phyloP scores from a whole-genome alignment of 1,284 basidiomycete species.

The Trichosporon sp. region DNA sequence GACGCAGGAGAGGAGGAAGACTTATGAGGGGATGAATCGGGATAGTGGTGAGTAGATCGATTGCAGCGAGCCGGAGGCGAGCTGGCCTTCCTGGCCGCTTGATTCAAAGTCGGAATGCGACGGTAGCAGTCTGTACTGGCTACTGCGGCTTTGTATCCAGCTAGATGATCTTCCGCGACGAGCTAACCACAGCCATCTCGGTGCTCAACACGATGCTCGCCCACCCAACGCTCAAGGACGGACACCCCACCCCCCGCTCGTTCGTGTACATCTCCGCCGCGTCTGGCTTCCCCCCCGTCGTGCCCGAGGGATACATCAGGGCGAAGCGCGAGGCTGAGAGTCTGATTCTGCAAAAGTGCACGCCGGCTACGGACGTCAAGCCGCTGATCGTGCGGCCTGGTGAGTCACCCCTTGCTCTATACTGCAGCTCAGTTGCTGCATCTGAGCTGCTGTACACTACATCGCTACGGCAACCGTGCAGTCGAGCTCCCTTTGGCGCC shows the following conservation, averaged over 20 bases:
- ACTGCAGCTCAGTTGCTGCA: no score
- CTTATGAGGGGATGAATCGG: constrained; percentile 77
- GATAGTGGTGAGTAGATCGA: constrained; percentile 66
- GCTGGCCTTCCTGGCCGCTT: no score
- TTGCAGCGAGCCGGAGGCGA: background rate
- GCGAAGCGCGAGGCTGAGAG: constrained; percentile 83
- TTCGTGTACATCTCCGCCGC: constrained; percentile 95
- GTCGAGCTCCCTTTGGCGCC: no score
- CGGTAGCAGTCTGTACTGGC: no score
- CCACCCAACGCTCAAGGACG: constrained; percentile 10
- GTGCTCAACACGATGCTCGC: constrained; percentile 66
- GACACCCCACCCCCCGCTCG: constrained; percentile 43
- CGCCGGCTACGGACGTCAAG: constrained; percentile 1
- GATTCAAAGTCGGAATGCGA: no score
- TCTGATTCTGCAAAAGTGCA: constrained; percentile 6
- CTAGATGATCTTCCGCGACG: constrained; percentile 3
- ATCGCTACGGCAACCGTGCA: no score
- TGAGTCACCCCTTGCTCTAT: constrained; percentile 49
- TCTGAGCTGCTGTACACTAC: no score
- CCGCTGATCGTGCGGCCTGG: constrained; percentile 79
- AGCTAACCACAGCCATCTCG: constrained; percentile 55
- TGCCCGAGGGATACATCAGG: constrained; percentile 76
- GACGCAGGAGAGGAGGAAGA: constrained; percentile 36
- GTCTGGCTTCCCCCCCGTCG: constrained; percentile 80
- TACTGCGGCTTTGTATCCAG: no score